Evolutionary conservation across 768 basidiomycete species (phyloP).

Genomic region (Tylopilus cervinicoccineus): DNA sequence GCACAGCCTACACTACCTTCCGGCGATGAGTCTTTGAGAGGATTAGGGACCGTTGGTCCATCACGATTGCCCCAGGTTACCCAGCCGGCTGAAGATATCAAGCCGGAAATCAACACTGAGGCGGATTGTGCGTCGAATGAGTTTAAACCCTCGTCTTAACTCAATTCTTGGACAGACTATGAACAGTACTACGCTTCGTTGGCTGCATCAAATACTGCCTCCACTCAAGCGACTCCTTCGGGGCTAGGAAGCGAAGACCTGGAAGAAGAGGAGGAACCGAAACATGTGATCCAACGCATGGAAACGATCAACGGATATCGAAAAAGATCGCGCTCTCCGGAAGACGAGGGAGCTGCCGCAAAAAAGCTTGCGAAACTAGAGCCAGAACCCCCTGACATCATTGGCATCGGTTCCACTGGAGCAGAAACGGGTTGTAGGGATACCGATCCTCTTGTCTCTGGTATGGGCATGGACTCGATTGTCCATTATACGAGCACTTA

Average conservation of each 20-base stretch:
- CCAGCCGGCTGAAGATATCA: slow-evolving; percentile 33
- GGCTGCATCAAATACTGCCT: slow-evolving; percentile 57
- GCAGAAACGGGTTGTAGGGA: slow-evolving; percentile 1
- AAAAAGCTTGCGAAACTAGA: slow-evolving; percentile 44
- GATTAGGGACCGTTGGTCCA: slow-evolving; percentile 54
- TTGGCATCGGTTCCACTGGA: slow-evolving; percentile 2
- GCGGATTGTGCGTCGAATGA: slow-evolving; percentile 53
- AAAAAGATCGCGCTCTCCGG: slow-evolving; percentile 67
- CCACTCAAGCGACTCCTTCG: slow-evolving; percentile 60
- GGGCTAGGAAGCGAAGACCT: slow-evolving; percentile 51
- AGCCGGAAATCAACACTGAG: slow-evolving; percentile 52
- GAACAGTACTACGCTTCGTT: slow-evolving; percentile 82
- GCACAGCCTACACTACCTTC: slow-evolving; percentile 36
- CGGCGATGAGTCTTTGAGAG: slow-evolving; percentile 71
- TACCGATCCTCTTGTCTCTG: slow-evolving; percentile 67
- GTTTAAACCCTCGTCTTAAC: background rate
- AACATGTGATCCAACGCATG: slow-evolving; percentile 61
- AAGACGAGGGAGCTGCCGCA: slow-evolving; percentile 44
- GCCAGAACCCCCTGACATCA: slow-evolving; percentile 23
- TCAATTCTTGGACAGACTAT: slow-evolving; percentile 47
- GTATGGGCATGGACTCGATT: slow-evolving; percentile 36
- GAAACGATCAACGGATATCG: slow-evolving; percentile 69
- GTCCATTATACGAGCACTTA: background rate
- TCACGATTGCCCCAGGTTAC: slow-evolving; percentile 27
- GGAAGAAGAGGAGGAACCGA: slow-evolving; percentile 70